phyloP scores from a whole-genome alignment of 2,329 filamentous ascomycete species.

The Exserohilum rostratum region DNA sequence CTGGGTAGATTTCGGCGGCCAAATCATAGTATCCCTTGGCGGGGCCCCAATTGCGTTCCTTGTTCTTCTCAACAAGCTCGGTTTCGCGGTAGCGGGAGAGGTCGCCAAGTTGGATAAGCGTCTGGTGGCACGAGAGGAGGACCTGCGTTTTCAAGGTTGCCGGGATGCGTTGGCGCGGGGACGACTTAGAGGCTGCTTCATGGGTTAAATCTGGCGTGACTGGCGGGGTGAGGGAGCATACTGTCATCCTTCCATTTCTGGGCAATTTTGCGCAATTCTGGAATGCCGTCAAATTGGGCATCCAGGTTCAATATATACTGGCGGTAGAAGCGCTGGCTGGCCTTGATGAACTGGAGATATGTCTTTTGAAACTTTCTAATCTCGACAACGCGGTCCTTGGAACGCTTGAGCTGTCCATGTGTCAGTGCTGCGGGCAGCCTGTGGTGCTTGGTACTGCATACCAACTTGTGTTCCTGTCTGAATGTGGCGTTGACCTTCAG shows the following conservation, averaged over 20 bases:
- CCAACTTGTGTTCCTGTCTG: constrained; percentile 60
- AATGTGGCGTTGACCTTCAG: constrained; percentile 78
- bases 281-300: constrained; percentile 61
- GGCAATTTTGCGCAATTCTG: constrained; percentile 65
- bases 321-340: constrained; percentile 86
- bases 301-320: constrained; percentile 81
- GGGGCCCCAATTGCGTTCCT: constrained; percentile 76
- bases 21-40: constrained; percentile 85
- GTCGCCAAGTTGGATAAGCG: constrained; percentile 86
- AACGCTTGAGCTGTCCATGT: constrained; percentile 52
- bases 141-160: constrained; percentile 64
- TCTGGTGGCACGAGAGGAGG: constrained; percentile 77
- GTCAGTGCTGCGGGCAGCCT: constrained; percentile 10
- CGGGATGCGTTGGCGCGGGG: constrained; percentile 44
- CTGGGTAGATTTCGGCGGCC: constrained; percentile 77
- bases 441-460: constrained; percentile 5
- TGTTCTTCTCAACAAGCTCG: constrained; percentile 70
- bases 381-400: constrained; percentile 63
- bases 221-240: constrained; percentile 16
- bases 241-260: constrained; percentile 48
- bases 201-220: constrained; percentile 45
- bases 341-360: constrained; percentile 85
- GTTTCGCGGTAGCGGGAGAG: constrained; percentile 82
- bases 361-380: constrained; percentile 80
- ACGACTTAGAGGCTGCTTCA: constrained; percentile 38